Base-by-base conservation (phyloP, 2,329 filamentous ascomycete species). In the Calonectria montana region DNA sequence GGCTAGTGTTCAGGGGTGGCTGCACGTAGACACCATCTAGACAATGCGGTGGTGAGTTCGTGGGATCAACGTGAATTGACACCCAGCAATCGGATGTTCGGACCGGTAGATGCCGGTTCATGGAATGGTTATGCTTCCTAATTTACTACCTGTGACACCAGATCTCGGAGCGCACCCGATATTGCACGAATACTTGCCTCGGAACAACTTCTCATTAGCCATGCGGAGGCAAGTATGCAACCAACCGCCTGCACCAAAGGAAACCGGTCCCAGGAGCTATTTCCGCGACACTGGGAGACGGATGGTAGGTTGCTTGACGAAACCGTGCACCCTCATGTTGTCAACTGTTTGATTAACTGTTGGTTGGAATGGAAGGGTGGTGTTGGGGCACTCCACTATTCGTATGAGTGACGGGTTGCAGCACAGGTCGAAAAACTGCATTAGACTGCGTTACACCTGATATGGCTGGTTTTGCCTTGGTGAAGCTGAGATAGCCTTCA, bases 101-200 rank as follows among this genome's bases (percentile, higher is more conserved):
- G 61, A 66, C 63, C 63, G 57, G 25, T 39, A 62, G 43, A 35
- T 63, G 16, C 64, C 23, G 57, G 31, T 61, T 63, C 59, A 67
- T 62, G 41, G 66, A 67, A 65, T 50, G 57, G 43, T 47, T 25
- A 70, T 67, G 27, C n/a, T 50, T 57, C 53, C 69, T 53, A 64
- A 69, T 50, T 70, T 37, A 45, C 35, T 65, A 68, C 35, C 47
- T 69, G 65, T 47, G 57, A 39, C 27, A 71, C 69, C 39, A n/a
- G 45, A 64, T 55, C 57, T 71, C 29, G 39, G 31, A 15, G 10
- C 43, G 31, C 57, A 71, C 41, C 57, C 45, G 57, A 71, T 47
- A 63, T 64, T 62, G 57, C 39, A 67, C 68, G 21, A 67, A 66
- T 48, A 9, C 12, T 41, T 37, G 18, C 39, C 27, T 53, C 37